Evolutionary conservation across 2,329 filamentous ascomycete species (phyloP).

Genomic region (Cytospora piceae): DNA sequence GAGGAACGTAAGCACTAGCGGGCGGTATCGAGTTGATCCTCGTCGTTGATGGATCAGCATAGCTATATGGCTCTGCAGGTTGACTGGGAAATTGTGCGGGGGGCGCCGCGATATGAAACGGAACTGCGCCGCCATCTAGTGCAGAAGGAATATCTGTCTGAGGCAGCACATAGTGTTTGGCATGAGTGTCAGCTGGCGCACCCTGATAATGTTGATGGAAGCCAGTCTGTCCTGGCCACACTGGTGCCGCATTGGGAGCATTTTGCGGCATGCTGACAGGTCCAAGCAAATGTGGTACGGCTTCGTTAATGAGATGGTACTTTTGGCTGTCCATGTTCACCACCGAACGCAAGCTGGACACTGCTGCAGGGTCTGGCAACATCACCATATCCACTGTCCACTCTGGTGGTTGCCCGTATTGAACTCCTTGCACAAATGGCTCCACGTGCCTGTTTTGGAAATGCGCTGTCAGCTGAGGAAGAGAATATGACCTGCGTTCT

Average conservation of each 20-base stretch:
- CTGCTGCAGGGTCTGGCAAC: conserved; percentile 41
- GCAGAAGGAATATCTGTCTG: conserved; percentile 2
- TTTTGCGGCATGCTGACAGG: conserved; percentile 13
- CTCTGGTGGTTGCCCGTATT: conserved; percentile 39
- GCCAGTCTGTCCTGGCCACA: conserved; percentile 22
- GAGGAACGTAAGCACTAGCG: background rate
- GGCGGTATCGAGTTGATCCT: background rate
- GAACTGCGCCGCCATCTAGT: background rate
- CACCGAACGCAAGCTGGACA: conserved; percentile 38
- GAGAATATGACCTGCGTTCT: conserved; percentile 52
- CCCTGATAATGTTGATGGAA: conserved; percentile 19
- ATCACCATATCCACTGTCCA: conserved; percentile 54
- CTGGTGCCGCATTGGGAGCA: conserved; percentile 7
- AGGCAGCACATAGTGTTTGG: conserved; percentile 16
- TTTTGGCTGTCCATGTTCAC: conserved; percentile 41
- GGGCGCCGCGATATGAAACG: conserved; percentile 6
- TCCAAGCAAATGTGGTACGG: conserved; percentile 44
- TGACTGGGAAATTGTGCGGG: conserved; percentile 3
- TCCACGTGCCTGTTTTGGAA: conserved; percentile 53
- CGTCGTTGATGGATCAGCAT: background rate
- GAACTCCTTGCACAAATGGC: conserved; percentile 33
- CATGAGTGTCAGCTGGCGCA: conserved; percentile 11
- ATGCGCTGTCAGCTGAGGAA: conserved; percentile 63
- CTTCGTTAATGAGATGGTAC: conserved; percentile 43
- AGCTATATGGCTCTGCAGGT: conserved; percentile 7